Base-by-base conservation (phyloP, 2,329 filamentous ascomycete genomes). In the Ophiocordyceps australis region DNA sequence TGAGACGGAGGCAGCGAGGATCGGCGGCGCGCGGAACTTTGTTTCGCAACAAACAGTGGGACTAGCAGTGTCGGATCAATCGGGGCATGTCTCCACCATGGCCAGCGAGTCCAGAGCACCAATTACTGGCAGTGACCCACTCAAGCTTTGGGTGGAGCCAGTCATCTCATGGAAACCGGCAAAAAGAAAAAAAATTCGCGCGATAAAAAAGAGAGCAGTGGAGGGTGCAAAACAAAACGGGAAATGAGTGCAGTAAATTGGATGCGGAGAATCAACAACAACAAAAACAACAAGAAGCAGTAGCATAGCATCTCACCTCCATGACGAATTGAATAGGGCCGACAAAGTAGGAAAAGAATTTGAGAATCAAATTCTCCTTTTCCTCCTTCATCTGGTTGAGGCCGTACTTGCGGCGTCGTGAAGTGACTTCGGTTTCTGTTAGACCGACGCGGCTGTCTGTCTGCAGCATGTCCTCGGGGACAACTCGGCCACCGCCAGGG, bases 291-390 rank as follows among this genome's bases (percentile, higher is more conserved):
- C n/a, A n/a, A n/a, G n/a, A n/a, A n/a, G n/a, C n/a, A n/a, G n/a
- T n/a, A n/a, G n/a, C n/a, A n/a, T n/a, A 10, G 17, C 17, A 10
- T 7, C 68, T 46, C 50, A 75, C 76, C 72, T 86, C 79, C 82
- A 92, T 92, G 47, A 92, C 82, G 53, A 86, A 86, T 50, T 91
- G 82, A 38, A 92, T 86, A 14, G 83, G 83, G 37, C 83, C 83
- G 29, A 89, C 60, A 50, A 91, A 91, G 59, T 79, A 89, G 40
- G 65, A 62, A 42, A 71, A 52, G 53, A 92, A 91, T 61, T 91
- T 89, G 43, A 89, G 63, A 32, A 85, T 53, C 30, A 83, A 43
- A 44, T 85, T 91, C 54, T 83, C 76, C 56, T 82, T 83, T 59
- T 86, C 78, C 55, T 91, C 80, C 55, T 79, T 83, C 78, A 92